Percentiles rank a stretch among this genome's conserved stretches.
Evolutionary conservation across 2,329 filamentous ascomycete species (phyloP).

Genomic region (Colletotrichum neosansevieriae): DNA sequence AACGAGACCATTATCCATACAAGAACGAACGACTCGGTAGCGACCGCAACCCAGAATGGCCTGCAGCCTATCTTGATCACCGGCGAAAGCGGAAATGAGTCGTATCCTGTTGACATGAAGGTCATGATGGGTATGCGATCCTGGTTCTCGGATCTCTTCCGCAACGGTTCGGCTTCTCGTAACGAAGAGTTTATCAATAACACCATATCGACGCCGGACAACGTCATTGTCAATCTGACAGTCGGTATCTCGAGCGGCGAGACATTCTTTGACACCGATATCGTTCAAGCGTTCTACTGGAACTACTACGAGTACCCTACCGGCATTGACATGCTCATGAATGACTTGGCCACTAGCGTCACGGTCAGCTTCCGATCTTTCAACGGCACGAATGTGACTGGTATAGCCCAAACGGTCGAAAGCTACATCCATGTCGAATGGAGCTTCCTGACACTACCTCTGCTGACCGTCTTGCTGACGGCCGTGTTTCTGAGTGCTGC

Average conservation of each 20-base stretch:
- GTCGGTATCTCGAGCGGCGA: constrained; percentile 49
- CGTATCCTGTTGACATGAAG: constrained; percentile 45
- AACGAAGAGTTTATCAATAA: constrained; percentile 44
- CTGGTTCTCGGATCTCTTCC: constrained; percentile 49
- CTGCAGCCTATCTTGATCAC: constrained; percentile 42
- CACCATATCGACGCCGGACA: constrained; percentile 44
- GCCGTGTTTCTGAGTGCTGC: constrained; percentile 47
- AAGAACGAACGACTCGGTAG: constrained; percentile 45
- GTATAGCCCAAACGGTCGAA: constrained; percentile 46
- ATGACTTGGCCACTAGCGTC: constrained; percentile 50
- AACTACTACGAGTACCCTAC: constrained; percentile 52
- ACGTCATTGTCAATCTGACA: constrained; percentile 49
- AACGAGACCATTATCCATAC: constrained; percentile 43
- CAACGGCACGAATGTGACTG: constrained; percentile 45
- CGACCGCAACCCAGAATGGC: constrained; percentile 34
- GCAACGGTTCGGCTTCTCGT: constrained; percentile 46
- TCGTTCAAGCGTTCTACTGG: constrained; percentile 55
- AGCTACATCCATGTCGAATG: constrained; percentile 52
- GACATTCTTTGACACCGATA: constrained; percentile 51
- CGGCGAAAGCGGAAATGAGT: constrained; percentile 20
- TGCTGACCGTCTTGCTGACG: constrained; percentile 47
- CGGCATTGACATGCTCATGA: constrained; percentile 51
- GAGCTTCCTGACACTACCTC: constrained; percentile 50
- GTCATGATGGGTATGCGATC: constrained; percentile 48
- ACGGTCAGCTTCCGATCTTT: constrained; percentile 50